Conservation (phyloP, 768 basidiomycete genomes). For the Favolaschia claudopus region DNA sequence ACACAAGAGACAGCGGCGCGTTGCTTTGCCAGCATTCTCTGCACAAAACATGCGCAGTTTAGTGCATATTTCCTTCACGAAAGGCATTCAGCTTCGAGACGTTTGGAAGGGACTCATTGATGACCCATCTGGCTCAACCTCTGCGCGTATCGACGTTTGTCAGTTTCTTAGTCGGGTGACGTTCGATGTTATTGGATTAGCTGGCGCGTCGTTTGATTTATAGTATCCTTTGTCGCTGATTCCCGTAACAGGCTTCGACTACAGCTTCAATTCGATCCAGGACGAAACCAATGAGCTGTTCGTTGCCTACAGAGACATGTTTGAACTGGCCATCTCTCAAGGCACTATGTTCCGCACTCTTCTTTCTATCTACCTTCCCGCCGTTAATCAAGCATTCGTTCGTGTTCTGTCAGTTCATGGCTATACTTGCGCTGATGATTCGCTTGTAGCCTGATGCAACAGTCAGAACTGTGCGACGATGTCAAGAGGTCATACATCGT, state of each 20-base stretch:
- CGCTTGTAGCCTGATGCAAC: slow-evolving; percentile 59
- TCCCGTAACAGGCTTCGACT: slow-evolving; percentile 82
- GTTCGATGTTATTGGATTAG: slow-evolving; percentile 91
- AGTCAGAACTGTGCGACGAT: slow-evolving; percentile 57
- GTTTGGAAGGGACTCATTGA: slow-evolving; percentile 66
- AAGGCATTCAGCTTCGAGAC: slow-evolving; percentile 67
- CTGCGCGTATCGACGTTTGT: slow-evolving; percentile 70
- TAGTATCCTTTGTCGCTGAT: neutral
- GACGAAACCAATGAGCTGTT: slow-evolving; percentile 83
- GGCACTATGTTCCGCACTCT: slow-evolving; percentile 52
- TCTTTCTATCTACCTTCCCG: slow-evolving; percentile 66
- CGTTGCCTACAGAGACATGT: slow-evolving; percentile 85
- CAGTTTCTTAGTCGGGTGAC: slow-evolving; percentile 85
- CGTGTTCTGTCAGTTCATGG: slow-evolving; percentile 34
- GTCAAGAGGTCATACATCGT: slow-evolving; percentile 67
- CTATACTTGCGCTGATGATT: neutral
- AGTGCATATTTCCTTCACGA: slow-evolving; percentile 74
- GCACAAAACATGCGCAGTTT: slow-evolving; percentile 78
- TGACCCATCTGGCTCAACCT: slow-evolving; percentile 28
- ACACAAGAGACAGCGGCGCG: slow-evolving; percentile 83
- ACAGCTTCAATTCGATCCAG: slow-evolving; percentile 84
- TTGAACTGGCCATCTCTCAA: slow-evolving; percentile 74
- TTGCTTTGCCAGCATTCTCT: slow-evolving; percentile 81
- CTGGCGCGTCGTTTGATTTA: slow-evolving; percentile 54
- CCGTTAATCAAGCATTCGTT: slow-evolving; percentile 62